phyloP scores from a whole-genome alignment of 352 stramenopile species.

The Blastocystis sp. region DNA sequence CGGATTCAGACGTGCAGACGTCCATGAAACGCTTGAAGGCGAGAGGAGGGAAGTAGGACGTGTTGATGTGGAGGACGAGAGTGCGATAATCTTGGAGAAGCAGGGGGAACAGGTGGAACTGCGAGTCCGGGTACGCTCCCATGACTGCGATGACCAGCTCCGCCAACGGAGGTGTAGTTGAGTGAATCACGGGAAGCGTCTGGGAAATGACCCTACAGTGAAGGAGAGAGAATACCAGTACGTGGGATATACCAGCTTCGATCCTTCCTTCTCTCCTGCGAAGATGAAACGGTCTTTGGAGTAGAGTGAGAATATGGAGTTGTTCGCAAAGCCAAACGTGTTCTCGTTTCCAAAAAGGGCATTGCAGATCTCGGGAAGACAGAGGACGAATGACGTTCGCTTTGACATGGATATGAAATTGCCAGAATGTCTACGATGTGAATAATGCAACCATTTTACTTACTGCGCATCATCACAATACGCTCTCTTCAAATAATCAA shows the following conservation, averaged over 20 bases:
- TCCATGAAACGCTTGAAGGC: slow-evolving; percentile 29
- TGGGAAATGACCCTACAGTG: background rate
- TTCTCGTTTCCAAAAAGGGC: slow-evolving; percentile 16
- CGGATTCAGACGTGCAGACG: background rate
- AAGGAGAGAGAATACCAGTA: background rate
- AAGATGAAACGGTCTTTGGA: slow-evolving; percentile 39
- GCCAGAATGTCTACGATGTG: slow-evolving; percentile 5
- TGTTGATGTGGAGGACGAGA: background rate
- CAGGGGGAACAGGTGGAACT: slow-evolving; percentile 23
- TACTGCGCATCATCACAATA: slow-evolving; percentile 48
- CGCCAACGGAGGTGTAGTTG: background rate
- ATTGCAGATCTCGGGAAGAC: slow-evolving; percentile 7
- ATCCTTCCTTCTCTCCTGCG: slow-evolving; percentile 3
- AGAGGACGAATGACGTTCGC: slow-evolving; percentile 7
- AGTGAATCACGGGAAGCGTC: background rate
- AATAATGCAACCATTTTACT: background rate
- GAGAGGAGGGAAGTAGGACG: background rate
- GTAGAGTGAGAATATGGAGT: slow-evolving; percentile 16
- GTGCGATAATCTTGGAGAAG: slow-evolving; percentile 30
- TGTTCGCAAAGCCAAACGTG: background rate
- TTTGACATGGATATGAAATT: slow-evolving; percentile 45
- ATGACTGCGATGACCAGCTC: slow-evolving; percentile 42
- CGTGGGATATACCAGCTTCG: background rate
- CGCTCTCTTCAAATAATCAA: slow-evolving; percentile 24
- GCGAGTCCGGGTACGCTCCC: background rate